Evolutionary conservation across 148 eudicot genomes (phyloP), one percentile per base, ranked within the genome.

Genomic region (Rhododendron molle): DNA sequence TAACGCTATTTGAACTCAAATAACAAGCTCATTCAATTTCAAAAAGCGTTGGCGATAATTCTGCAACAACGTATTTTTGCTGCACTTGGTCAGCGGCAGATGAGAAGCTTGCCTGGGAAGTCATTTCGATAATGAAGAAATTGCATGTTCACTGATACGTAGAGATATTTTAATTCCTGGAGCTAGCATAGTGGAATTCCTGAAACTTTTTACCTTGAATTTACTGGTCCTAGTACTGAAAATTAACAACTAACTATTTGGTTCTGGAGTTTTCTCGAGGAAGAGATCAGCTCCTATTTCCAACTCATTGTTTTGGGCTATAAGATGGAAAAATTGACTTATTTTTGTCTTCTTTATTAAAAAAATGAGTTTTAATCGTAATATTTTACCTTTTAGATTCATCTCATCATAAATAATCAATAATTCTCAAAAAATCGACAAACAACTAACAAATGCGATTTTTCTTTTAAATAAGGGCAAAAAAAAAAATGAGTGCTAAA

Each of bases 51-150:
- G 49, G 47, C 1, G 50, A 43, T 60, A 58, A 9, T 10, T 84
- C 87, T 23, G 85, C 91, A 16, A 76, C 83, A 9, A 81, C 81
- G 15, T 83, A 81, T 80, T 88, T 90, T 83, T 92, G 96, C 85
- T 93, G 94, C 85, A 81, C 85, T 38, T 92, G 96, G 96, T 86
- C 89, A 16, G 52, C 44, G 44, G 91, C 86, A 34, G 96, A 93
- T 76, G 88, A 93, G 83, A 81, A 90, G 36, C 86, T 89, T 86
- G 96, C 94, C 44, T 86, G 96, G 92, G 89, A 87, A 83, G 79
- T 92, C 80, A 90, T 91, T 43, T 89, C 93, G 12, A 54, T 78
- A 16, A 62, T 93, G 87, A 88, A 87, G 89, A 88, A 81, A 56
- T 30, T 90, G 87, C 76, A 86, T 50, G 34, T 87, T 26, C n/a